Evolutionary conservation across 345 rosid species (phyloP).

Genomic region (Physaria fendleri): DNA sequence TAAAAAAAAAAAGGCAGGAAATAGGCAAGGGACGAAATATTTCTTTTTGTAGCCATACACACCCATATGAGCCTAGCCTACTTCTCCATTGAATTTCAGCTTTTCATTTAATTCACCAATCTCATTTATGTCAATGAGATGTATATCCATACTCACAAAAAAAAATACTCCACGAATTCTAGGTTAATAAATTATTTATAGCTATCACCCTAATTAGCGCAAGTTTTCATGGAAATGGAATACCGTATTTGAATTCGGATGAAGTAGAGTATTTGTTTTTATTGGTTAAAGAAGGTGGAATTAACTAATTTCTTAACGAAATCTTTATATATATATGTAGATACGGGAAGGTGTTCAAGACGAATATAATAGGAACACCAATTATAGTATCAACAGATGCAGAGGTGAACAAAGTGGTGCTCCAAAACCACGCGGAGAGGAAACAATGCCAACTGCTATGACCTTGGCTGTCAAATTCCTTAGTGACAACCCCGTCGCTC

Average conservation of each 20-base stretch:
- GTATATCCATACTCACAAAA: background rate
- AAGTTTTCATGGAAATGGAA: background rate
- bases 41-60: constrained; percentile 25
- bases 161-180: background rate
- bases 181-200: background rate
- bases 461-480: constrained; percentile 82
- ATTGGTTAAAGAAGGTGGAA: no score
- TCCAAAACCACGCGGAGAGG: constrained; percentile 91
- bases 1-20: constrained; percentile 1
- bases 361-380: constrained; percentile 87
- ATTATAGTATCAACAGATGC: constrained; percentile 88
- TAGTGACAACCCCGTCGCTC: constrained; percentile 55
- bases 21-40: background rate
- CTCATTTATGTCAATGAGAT: background rate
- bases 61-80: no score
- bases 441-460: constrained; percentile 85
- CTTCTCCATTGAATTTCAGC: constrained; percentile 13
- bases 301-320: background rate
- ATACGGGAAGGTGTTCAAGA: constrained; percentile 81
- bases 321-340: constrained; percentile 28
- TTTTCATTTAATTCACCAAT: constrained; percentile 22
- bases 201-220: background rate
- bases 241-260: background rate
- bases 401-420: constrained; percentile 79
- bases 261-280: no score